Conservation (phyloP, 1,139 yeast genomes). For the Yamadazyma triangularis region DNA sequence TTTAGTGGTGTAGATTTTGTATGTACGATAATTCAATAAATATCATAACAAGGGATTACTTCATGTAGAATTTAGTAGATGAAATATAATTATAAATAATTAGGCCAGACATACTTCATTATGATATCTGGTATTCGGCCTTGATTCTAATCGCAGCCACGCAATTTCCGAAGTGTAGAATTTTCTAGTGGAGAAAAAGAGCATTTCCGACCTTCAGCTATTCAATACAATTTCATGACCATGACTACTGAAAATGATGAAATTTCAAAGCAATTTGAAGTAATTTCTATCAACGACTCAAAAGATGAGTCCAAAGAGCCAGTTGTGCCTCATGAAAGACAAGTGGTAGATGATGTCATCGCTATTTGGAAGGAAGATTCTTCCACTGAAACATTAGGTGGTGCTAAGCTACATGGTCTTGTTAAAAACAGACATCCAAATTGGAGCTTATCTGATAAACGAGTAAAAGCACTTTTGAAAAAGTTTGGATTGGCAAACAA, state of each 20-base stretch:
- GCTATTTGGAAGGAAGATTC: slow-evolving; percentile 69
- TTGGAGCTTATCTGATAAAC: slow-evolving; percentile 62
- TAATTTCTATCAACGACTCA: slow-evolving; percentile 30
- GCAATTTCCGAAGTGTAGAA: no score
- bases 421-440: slow-evolving; percentile 49
- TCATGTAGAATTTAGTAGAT: no score
- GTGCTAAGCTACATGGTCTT: slow-evolving; percentile 47
- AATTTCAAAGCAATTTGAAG: slow-evolving; percentile 16
- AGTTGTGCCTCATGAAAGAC: slow-evolving; percentile 57
- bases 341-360: slow-evolving; percentile 59
- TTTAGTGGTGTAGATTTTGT: no score
- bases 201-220: background rate
- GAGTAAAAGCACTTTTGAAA: slow-evolving; percentile 51
- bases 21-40: no score
- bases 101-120: no score
- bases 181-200: no score
- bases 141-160: no score
- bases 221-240: no score
- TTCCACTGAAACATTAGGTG: slow-evolving; percentile 53
- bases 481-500: slow-evolving; percentile 47
- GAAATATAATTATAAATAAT: no score
- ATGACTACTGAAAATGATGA: slow-evolving; percentile 3
- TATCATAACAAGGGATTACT: no score
- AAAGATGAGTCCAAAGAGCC: slow-evolving; percentile 22
- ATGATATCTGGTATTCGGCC: no score